Evolutionary conservation across 805 yeast genomes (phyloP), one percentile per base, ranked within the genome.

Genomic region (Debaryomyces castellii): DNA sequence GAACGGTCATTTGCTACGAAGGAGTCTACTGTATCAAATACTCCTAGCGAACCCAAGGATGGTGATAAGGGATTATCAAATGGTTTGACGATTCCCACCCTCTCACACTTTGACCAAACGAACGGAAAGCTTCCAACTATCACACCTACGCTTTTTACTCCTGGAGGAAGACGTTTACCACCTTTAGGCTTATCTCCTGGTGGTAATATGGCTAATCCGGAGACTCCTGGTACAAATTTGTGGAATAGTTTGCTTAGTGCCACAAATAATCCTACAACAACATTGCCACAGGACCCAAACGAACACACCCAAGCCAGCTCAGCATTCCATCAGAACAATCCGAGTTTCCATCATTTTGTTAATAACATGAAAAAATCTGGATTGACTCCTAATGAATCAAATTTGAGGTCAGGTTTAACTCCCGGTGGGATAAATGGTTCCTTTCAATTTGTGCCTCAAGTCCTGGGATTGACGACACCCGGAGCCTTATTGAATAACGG

Each of bases 1-100:
- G 99, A 92, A 65, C 87, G 86, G 64, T 87, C 96, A 41, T 92
- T 92, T 69, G 97, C 94, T n/a, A 68, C 82, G 2, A 82, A 81
- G 49, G 77, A 74, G 17, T 35, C 34, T n/a, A 22, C 17, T 11
- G 33, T 22, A 10, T 20, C 47, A 14, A 43, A 37, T 16, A 38
- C 40, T 11, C 22, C 38, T 30, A 45, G 27, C 30, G 40, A 39
- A 9, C 33, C 22, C 17, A 43, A 33, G n/a, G 41, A 40, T 11
- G 23, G 34, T 21, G 45, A 35, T 11, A 22, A 24, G 37, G 40
- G 32, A 18, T 64, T 5, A 58, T 54, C 34, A 7, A 64, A 64
- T 43, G 63, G 66, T 36, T 58, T 66, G 22, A 66, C 64, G 39
- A 58, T 69, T 39, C 70, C 69, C 25, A 67, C 64, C 49, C 54